A percentile compares a stretch with the other conserved stretches of the same genome.
Evolutionary conservation across 2,329 filamentous ascomycete species (phyloP).

Genomic region (Nemania abortiva): DNA sequence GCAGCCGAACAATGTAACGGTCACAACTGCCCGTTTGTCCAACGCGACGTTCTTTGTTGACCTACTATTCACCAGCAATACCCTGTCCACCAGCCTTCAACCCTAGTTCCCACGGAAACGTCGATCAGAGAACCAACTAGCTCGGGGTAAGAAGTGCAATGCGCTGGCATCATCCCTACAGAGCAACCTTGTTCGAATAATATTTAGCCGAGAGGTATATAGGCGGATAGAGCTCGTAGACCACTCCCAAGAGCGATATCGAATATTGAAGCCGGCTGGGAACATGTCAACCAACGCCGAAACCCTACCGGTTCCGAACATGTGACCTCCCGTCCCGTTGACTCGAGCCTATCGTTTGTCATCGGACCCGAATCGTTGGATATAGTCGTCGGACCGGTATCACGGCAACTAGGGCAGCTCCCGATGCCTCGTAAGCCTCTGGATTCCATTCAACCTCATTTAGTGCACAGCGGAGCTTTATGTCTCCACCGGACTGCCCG

Average conservation of each 20-base stretch:
- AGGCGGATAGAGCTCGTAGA: not conserved
- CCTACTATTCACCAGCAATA: not conserved
- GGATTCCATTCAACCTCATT: not conserved
- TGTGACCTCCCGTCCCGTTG: not conserved
- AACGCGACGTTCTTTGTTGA: not conserved
- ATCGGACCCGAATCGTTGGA: constrained; percentile 6
- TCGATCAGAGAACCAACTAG: constrained; percentile 7
- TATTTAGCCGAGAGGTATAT: not conserved
- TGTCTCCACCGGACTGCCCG: not conserved
- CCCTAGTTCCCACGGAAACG: not conserved
- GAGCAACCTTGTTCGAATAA: not conserved
- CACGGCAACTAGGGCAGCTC: constrained; percentile 3
- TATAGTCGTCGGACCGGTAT: not conserved
- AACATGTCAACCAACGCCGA: not conserved
- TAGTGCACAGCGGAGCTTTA: not conserved
- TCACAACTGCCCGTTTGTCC: not conserved
- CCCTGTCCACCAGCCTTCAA: no score
- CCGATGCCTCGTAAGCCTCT: not conserved
- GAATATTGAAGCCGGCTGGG: not conserved
- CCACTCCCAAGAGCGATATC: not conserved
- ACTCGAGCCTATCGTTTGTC: not conserved
- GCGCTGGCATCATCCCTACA: not conserved
- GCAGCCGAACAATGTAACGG: constrained; percentile 3
- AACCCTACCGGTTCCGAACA: not conserved
- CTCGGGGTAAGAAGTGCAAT: constrained; percentile 4